Conservation (phyloP, 768 basidiomycete genomes). For the Calocybe gangraenosa region DNA sequence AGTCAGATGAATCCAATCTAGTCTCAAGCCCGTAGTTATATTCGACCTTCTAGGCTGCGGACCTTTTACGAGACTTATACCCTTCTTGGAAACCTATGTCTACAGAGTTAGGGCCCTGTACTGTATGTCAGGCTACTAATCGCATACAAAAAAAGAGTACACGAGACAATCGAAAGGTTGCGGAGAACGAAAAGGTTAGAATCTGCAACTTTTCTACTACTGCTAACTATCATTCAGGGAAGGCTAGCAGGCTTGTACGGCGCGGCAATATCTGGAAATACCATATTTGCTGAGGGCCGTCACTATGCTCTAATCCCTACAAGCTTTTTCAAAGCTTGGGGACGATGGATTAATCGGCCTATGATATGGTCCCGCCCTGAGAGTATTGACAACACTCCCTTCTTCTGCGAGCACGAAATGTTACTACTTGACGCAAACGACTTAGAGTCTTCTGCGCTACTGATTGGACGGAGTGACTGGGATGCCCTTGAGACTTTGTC, state of each 20-base stretch:
- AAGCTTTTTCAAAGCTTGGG: slow-evolving; percentile 65
- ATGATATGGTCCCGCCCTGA: slow-evolving; percentile 53
- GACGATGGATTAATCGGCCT: slow-evolving; percentile 62
- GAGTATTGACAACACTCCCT: slow-evolving; percentile 53
- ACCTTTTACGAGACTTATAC: slow-evolving; percentile 53
- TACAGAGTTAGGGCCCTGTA: slow-evolving; percentile 49
- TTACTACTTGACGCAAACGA: slow-evolving; percentile 73
- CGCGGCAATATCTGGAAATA: slow-evolving; percentile 42
- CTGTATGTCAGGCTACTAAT: slow-evolving; percentile 55
- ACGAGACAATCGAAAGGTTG: slow-evolving; percentile 55
- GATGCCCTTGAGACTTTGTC: slow-evolving; percentile 54
- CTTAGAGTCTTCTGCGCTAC: slow-evolving; percentile 47
- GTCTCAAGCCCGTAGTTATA: slow-evolving; percentile 8
- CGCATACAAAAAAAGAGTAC: slow-evolving; percentile 59
- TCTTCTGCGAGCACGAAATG: slow-evolving; percentile 64
- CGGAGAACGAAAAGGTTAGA: slow-evolving; percentile 75
- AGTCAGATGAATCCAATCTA: slow-evolving; percentile 7
- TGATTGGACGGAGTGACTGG: slow-evolving; percentile 68
- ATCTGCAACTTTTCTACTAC: not conserved
- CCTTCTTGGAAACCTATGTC: slow-evolving; percentile 61
- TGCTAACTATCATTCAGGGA: slow-evolving; percentile 37
- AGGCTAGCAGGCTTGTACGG: slow-evolving; percentile 62
- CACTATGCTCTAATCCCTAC: slow-evolving; percentile 57
- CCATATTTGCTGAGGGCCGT: slow-evolving; percentile 40
- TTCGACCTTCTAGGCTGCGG: slow-evolving; percentile 42